These are phyloP conservation scores for Oryza officinalis DNA, from an alignment of 176 grass and related monocot species.

Conservation along the genomic window DNA sequence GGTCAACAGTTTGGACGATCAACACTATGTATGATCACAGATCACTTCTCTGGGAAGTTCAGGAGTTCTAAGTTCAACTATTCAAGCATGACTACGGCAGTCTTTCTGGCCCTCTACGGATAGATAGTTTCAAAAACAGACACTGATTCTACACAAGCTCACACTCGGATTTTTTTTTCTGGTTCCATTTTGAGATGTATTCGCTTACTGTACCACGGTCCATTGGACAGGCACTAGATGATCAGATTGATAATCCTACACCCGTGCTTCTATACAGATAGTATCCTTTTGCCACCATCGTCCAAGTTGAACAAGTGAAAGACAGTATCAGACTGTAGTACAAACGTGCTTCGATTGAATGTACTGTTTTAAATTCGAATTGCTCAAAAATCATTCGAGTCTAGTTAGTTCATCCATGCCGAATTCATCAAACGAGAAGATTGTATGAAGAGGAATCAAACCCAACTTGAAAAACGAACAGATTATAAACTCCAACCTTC, in stretches of 20 bases:
- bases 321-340: no score
- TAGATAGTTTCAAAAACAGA: constrained; percentile 14
- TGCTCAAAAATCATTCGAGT: no score
- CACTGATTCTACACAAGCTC: neutral
- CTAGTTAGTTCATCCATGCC: no score
- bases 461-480: no score
- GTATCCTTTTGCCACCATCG: neutral
- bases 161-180: neutral
- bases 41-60: neutral
- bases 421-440: no score
- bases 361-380: no score
- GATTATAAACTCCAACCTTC: no score
- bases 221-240: neutral
- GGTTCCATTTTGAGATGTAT: neutral
- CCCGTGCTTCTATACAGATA: neutral
- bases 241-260: neutral
- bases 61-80: neutral
- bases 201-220: constrained; percentile 10
- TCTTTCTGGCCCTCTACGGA: neutral
- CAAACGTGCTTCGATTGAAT: no score
- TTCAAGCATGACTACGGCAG: constrained; percentile 1
- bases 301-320: no score
- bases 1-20: neutral
- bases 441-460: no score
- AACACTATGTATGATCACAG: neutral